Base-by-base conservation (phyloP, 2,329 filamentous ascomycete genomes). In the Calonectria multiphialidica region DNA sequence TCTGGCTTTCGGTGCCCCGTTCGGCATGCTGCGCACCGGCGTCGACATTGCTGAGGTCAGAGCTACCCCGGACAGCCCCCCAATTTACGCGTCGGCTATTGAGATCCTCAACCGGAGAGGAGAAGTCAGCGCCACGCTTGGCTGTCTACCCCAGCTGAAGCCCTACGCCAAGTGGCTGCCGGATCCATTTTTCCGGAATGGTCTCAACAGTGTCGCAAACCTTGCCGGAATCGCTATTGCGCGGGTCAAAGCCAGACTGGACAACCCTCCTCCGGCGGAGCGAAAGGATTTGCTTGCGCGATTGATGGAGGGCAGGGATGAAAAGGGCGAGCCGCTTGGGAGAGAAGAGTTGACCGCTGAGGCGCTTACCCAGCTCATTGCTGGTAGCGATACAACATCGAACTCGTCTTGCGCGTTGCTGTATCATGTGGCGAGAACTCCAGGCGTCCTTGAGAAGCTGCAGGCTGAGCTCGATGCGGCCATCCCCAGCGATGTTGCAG, bases 141-240 rank as follows among this genome's bases (percentile, higher is more conserved):
- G 95, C 1, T 94, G 91, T 79, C 86, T 93, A 67, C 95, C 95
- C 0, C 83, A 86, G 71, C 86, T 98, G 59, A 96, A 94, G 82
- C 94, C 95, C 0, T 97, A 91, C 76, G 95, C 95, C 21, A 91
- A 91, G 78, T 96, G 93, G 82, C 84, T 98, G 12, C 95, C 95
- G 0, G 95, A 97, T 79, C 89, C 92, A 1, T 97, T 97, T 87
- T 97, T 97, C 87, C 89, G 85, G 76, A 86, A 94, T 74, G 95
- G 95, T 13, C 84, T 96, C 35, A 84, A 90, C 47, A 94, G 94
- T 0, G 93, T 98, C 0, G 85, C 95, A 80, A 92, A 95, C 78
- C 89, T 98, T 2, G 94, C 95, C 0, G 95, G 95, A 47, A 98
- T 98, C 76, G 96, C 95, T 35, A 93, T 96, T 68, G 95, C 95